Evolutionary conservation across 257 asterid species (phyloP), one percentile per base, ranked within the genome.

Genomic region (Scutellaria barbata): DNA sequence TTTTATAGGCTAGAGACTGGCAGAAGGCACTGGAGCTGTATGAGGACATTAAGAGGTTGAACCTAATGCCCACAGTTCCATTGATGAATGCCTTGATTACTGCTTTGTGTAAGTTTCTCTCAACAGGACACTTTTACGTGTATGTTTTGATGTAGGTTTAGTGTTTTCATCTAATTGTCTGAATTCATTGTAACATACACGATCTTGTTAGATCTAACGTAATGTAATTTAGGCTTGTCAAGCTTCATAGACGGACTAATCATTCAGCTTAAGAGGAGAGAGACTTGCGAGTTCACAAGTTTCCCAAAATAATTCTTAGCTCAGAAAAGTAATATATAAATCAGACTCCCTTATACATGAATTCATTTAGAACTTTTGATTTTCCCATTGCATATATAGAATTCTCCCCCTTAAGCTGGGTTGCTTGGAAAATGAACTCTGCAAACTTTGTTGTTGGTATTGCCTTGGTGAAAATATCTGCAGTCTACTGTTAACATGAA

Each of bases 41-140:
- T 68, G 95, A 83, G 79, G 81, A 82, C 74, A 71, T 85, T 76
- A 84, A 86, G 84, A 72, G 72, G 71, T 79, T 86, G 85, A 88
- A 87, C 77, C 71, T 94, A 81, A 86, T 81, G 85, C 93, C 95
- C 35, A 82, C 92, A 68, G 96, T 94, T 66, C 73, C 99, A 18
- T 82, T 89, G 92, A 88, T 94, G 97, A 94, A 94, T 81, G 99
- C 99, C 58, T 81, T 94, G 83, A 67, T 91, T 80, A 94, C 96
- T 84, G 89, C 90, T 66, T 86, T 94, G 83, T 94, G 99, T 94
- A 91, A 80, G 99, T 81, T 71, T 56, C 61, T n/a, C 71, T 52
- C 68, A 63, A 47, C 68, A 56, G 25, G 65, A 10, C 48, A 62
- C 37, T 64, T 50, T 25, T 40, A 30, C 35, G 25, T 7, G 41